Evolutionary conservation across 2,329 filamentous ascomycete genomes (phyloP).

Genomic region (Hypoxylon sp.): DNA sequence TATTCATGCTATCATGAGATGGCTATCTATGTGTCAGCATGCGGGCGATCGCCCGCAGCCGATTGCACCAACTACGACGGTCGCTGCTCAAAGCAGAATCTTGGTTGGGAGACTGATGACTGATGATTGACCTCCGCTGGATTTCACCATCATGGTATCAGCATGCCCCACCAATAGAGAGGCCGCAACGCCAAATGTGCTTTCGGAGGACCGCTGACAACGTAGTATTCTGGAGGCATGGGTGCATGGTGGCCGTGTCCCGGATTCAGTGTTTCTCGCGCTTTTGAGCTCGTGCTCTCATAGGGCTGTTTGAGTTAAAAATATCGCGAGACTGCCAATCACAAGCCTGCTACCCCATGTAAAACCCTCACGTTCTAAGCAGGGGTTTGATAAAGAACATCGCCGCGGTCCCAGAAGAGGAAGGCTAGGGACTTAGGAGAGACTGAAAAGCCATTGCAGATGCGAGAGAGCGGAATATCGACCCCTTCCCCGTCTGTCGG

Average conservation of each 20-base stretch:
- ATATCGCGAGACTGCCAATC: conserved; percentile 34
- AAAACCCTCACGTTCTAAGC: conserved; percentile 4
- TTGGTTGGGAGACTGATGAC: conserved; percentile 15
- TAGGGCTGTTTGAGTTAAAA: conserved; percentile 37
- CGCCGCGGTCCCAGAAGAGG: conserved; percentile 7
- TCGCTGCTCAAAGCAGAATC: conserved; percentile 2
- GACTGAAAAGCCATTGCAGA: conserved; percentile 18
- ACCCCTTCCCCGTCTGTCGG: conserved; percentile 1
- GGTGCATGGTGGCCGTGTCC: conserved; percentile 29
- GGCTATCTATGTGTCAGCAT: conserved; percentile 27
- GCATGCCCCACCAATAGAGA: conserved; percentile 31
- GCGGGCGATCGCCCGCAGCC: conserved; percentile 14
- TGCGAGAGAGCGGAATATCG: background rate
- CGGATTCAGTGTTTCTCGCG: no score
- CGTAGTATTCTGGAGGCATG: conserved; percentile 31
- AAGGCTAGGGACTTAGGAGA: background rate
- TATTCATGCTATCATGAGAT: conserved; percentile 10
- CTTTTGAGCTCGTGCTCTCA: conserved; percentile 7
- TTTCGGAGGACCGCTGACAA: conserved; percentile 20
- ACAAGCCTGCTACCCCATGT: conserved; percentile 8
- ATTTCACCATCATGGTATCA: conserved; percentile 8
- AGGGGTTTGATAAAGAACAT: conserved; percentile 16
- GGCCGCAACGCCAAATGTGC: conserved; percentile 17
- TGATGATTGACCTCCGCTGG: conserved; percentile 11
- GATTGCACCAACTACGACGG: conserved; percentile 13